Base-by-base conservation (phyloP, 768 basidiomycete genomes). In the Tricholoma furcatifolium region DNA sequence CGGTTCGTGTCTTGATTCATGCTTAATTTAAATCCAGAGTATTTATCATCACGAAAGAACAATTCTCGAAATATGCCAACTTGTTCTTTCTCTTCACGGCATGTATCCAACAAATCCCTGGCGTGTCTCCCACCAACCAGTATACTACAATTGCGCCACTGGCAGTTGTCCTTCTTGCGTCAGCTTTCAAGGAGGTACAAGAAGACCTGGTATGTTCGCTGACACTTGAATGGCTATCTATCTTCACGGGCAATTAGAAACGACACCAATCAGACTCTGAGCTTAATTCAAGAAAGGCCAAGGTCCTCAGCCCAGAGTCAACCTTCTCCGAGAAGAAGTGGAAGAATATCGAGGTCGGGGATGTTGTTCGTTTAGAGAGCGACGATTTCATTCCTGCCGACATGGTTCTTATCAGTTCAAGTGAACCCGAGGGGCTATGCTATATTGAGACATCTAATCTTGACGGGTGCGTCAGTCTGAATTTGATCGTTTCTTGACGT, bases 21-120 rank as follows among this genome's bases (percentile, higher is more conserved):
- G 20, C 17, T 24, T 30, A 17, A 42, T 21, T 6, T 5, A 23
- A 14, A 34, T 9, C 11, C 49, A 42, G 49, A 50, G 36, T n/a
- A 48, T 21, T 53, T 32, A 51, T 23, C 24, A 45, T 11, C 27
- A 21, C 38, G 15, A 6, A 71, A 96, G 95, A 96, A 67, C 94
- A 98, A 83, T 97, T 98, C 76, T 94, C 92, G 40, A 93, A 97
- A 82, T 98, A 98, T 67, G 96, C 97, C 60, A 98, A 99, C 67
- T 47, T 98, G 55, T 99, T 99, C 78, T 99, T 99, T 79, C 77
- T 99, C 53, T 98, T 99, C 76, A 98, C 96, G 27, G 93, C 93
- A 17, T 87, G 81, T 70, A 98, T 98, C 44, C 96, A 98, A 65
- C 97, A 99, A 74, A 94, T 99, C 59, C 97, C 97, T 14, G 91